A percentile compares a stretch with the other conserved stretches of the same genome.
phyloP scores from a whole-genome alignment of 2,329 filamentous ascomycete genomes.

The Cladosporium sp. region DNA sequence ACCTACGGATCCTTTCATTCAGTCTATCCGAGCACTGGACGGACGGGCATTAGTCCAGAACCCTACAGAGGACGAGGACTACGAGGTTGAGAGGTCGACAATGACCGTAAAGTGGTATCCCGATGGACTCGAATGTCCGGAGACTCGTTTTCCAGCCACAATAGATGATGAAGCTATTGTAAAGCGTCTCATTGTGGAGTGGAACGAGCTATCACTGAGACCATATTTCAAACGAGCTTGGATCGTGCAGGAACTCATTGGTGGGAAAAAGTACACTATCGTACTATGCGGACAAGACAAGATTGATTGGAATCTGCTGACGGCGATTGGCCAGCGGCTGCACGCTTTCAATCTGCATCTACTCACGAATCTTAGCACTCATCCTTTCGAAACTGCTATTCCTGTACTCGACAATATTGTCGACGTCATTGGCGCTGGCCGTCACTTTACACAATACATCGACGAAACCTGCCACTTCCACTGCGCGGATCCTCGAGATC shows the following conservation, averaged over 20 bases:
- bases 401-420: neutral
- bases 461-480: neutral
- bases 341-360: neutral
- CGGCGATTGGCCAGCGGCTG: neutral
- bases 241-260: neutral
- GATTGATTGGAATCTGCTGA: neutral
- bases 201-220: neutral
- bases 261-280: neutral
- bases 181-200: neutral
- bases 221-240: constrained; percentile 7
- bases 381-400: neutral
- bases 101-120: neutral
- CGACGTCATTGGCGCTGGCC: too few relatives aligned
- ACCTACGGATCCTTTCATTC: neutral
- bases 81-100: neutral
- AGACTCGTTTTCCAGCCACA: neutral
- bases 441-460: neutral
- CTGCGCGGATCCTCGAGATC: neutral
- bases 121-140: neutral
- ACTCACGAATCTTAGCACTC: neutral
- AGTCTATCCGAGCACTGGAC: neutral
- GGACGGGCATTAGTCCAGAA: neutral
- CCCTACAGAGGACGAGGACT: neutral
- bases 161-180: neutral
- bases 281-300: neutral